Percentiles rank a stretch among this genome's conserved stretches.
These are phyloP conservation scores for Ensete ventricosum DNA, from an alignment of 176 grass and related monocot species.

Conservation along the genomic window DNA sequence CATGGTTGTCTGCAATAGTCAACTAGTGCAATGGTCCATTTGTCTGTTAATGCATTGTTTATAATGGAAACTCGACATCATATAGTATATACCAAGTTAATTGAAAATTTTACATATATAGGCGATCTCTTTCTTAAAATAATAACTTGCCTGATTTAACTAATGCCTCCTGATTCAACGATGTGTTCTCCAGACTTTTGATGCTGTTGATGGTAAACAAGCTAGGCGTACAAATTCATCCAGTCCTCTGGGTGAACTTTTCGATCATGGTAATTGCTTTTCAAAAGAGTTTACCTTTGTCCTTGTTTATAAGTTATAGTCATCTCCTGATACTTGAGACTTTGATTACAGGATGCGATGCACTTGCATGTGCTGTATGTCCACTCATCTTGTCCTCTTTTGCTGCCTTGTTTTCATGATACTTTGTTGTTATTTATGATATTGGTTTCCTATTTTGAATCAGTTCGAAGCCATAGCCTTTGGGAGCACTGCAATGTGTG, in stretches of 20 bases:
- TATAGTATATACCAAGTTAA: no score
- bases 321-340: not conserved
- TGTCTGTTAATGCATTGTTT: no score
- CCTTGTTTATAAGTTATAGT: conserved; percentile 8
- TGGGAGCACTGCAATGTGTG: conserved; percentile 91
- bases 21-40: no score
- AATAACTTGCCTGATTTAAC: not conserved
- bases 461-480: conserved; percentile 96
- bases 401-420: not conserved
- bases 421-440: conserved; percentile 5
- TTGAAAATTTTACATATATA: not conserved
- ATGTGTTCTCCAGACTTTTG: conserved; percentile 67
- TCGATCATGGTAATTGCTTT: conserved; percentile 75
- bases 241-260: conserved; percentile 98
- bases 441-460: conserved; percentile 23
- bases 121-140: not conserved
- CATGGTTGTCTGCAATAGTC: not conserved
- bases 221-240: conserved; percentile 96
- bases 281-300: not conserved
- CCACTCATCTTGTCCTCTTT: conserved; percentile 13
- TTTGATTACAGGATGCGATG: conserved; percentile 73
- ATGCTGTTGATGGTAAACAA: conserved; percentile 99
- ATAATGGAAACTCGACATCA: no score
- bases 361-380: conserved; percentile 97
- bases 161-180: not conserved